phyloP scores from a whole-genome alignment of 306 rosid genomes.

The Cicer judaicum region DNA sequence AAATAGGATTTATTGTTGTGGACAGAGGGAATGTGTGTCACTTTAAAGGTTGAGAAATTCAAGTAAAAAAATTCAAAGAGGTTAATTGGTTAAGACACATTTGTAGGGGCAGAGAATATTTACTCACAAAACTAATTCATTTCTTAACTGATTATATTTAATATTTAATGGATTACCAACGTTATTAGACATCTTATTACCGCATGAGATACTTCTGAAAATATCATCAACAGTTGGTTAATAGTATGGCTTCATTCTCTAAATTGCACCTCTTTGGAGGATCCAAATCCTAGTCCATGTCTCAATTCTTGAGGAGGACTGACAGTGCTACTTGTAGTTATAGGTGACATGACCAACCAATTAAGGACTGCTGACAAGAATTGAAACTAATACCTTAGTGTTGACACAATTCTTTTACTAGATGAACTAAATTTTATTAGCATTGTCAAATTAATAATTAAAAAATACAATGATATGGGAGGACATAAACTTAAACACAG shows the following conservation, averaged over 20 bases:
- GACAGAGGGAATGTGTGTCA: background rate
- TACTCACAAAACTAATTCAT: background rate
- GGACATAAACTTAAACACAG: background rate
- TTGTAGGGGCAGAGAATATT: background rate
- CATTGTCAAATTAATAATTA: background rate
- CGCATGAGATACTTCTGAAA: background rate
- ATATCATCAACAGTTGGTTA: conserved; percentile 1
- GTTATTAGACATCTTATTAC: conserved; percentile 16
- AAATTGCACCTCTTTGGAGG: background rate
- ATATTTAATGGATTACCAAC: conserved; percentile 10
- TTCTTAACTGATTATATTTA: conserved; percentile 1
- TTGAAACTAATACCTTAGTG: background rate
- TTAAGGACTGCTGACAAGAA: background rate
- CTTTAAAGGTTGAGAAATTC: conserved; percentile 25
- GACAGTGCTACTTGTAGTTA: background rate
- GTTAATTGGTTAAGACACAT: background rate
- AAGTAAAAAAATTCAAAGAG: background rate
- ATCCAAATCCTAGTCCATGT: background rate
- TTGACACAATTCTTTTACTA: conserved; percentile 14
- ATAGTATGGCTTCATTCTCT: conserved; percentile 15
- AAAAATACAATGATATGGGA: background rate
- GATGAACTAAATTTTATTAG: conserved; percentile 13
- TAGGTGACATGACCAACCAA: conserved; percentile 18
- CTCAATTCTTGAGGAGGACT: background rate
- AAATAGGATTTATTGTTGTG: conserved; percentile 21